Percentiles rank a stretch among this genome's conserved stretches.
phyloP scores from a whole-genome alignment of 1,284 basidiomycete genomes.

The Sanghuangporus weigelae region DNA sequence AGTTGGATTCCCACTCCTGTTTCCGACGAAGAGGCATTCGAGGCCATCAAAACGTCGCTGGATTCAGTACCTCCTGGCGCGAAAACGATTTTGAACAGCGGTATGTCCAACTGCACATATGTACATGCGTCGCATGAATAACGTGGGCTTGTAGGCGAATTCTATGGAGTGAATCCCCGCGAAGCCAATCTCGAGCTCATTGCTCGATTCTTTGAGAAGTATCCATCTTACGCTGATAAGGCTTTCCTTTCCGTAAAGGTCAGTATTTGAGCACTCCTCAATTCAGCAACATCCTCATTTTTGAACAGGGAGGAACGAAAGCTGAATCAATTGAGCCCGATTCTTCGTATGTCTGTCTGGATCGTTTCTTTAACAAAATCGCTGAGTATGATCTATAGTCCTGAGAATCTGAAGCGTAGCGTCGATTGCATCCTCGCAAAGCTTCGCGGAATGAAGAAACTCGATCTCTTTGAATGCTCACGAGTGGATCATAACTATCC shows the following conservation, averaged over 20 bases:
- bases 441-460: conserved; percentile 36
- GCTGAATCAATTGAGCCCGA: conserved; percentile 21
- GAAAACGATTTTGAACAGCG: conserved; percentile 46
- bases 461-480: conserved; percentile 41
- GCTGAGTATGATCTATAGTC: conserved; percentile 20
- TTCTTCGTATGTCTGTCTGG: conserved; percentile 25
- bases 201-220: conserved; percentile 40
- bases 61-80: conserved; percentile 41
- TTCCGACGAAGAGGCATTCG: conserved; percentile 53
- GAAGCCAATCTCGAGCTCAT: conserved; percentile 39
- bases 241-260: conserved; percentile 43
- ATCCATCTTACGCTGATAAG: conserved; percentile 49
- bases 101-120: conserved; percentile 25
- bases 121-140: not conserved
- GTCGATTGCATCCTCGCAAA: conserved; percentile 33
- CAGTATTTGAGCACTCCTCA: not conserved
- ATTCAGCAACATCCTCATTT: conserved; percentile 18
- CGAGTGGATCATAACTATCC: conserved; percentile 29
- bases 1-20: conserved; percentile 36
- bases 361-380: not conserved
- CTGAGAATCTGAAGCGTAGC: conserved; percentile 37
- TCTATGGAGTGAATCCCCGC: conserved; percentile 34
- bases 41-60: conserved; percentile 58
- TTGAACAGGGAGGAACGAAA: conserved; percentile 35
- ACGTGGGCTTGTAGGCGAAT: conserved; percentile 29